Evolutionary conservation across 352 stramenopile genomes (phyloP), one percentile per base, ranked within the genome.

Genomic region (Phytophthora crassamura): DNA sequence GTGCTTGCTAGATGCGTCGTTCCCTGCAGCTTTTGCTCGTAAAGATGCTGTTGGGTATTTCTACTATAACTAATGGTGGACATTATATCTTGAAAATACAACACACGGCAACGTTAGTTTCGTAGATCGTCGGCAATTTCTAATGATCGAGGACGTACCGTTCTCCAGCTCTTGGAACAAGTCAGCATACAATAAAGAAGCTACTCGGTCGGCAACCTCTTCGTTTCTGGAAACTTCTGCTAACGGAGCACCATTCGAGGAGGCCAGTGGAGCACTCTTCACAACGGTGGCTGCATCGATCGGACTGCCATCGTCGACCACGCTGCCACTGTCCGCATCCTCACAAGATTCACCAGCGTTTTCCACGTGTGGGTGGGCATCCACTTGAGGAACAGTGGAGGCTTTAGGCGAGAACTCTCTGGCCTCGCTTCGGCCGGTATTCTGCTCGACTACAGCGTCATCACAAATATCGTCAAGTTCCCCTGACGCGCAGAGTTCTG

Each of bases 121-220:
- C n/a, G 20, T 52, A 34, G 11, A 43, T 41, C 1, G 6, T 20
- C n/a, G 3, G 32, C 16, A 43, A 3, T 18, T 39, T 1, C 15
- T 40, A 20, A 39, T 12, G 7, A 14, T 18, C n/a, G 20, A 51
- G 5, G 0, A 38, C 59, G 10, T 70, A 78, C 74, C 66, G 18
- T 56, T 32, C 18, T 59, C 46, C 0, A 75, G 14, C 1, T 49
- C 20, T 45, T 68, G 34, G 5, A 75, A 49, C 28, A 83, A 34
- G 16, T 71, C 53, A 9, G 41, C 28, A 8, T 69, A 72, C 6
- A 83, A 14, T 22, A 74, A 28, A 12, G 59, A 45, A 36, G 64
- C n/a, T 28, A 78, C 54, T 39, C 57, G 60, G 38, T 71, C 56
- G 15, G 22, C 32, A 25, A 53, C 7, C 1, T 42, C 43, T 46